A percentile compares a stretch with the other conserved stretches of the same genome.
phyloP scores from a whole-genome alignment of 2,329 filamentous ascomycete genomes.

The Pyrenochaeta sp. region DNA sequence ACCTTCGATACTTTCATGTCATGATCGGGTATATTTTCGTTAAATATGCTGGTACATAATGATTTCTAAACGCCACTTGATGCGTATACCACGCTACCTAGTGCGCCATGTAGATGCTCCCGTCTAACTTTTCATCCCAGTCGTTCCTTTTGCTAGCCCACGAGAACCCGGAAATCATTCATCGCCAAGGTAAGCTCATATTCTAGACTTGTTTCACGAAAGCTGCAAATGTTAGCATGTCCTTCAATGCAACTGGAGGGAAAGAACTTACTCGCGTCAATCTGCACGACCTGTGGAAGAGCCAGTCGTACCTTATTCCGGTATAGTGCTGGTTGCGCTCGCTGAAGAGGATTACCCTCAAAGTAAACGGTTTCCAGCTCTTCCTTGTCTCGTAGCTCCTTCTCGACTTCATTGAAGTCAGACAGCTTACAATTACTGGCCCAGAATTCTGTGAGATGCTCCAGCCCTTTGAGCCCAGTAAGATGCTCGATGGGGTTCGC shows the following conservation, averaged over 20 bases:
- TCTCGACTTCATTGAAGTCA: constrained; percentile 84
- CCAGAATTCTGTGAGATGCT: constrained; percentile 88
- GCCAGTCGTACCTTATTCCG: constrained; percentile 91
- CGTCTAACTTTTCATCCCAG: background rate
- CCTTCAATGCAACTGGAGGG: background rate
- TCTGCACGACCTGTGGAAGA: constrained; percentile 86
- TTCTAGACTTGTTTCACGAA: constrained; percentile 31
- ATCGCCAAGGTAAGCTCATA: too few species aligned
- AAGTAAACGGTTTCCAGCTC: constrained; percentile 91
- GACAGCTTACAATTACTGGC: constrained; percentile 85
- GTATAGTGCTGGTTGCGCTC: constrained; percentile 80
- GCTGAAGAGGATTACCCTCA: constrained; percentile 90
- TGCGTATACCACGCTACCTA: constrained; percentile 7
- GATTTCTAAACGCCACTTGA: constrained; percentile 12
- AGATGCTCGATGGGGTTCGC: constrained; percentile 84
- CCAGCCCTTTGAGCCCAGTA: constrained; percentile 71
- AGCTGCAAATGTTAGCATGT: constrained; percentile 18
- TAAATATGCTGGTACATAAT: background rate
- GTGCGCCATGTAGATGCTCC: constrained; percentile 8
- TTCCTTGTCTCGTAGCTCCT: constrained; percentile 78
- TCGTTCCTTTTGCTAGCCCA: constrained; percentile 1
- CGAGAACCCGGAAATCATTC: too few species aligned
- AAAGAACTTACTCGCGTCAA: constrained; percentile 87
- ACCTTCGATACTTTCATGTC: too few species aligned
- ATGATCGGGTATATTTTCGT: too few species aligned